phyloP scores from a whole-genome alignment of 2,329 filamentous ascomycete genomes.

The Diaporthe longicolla region DNA sequence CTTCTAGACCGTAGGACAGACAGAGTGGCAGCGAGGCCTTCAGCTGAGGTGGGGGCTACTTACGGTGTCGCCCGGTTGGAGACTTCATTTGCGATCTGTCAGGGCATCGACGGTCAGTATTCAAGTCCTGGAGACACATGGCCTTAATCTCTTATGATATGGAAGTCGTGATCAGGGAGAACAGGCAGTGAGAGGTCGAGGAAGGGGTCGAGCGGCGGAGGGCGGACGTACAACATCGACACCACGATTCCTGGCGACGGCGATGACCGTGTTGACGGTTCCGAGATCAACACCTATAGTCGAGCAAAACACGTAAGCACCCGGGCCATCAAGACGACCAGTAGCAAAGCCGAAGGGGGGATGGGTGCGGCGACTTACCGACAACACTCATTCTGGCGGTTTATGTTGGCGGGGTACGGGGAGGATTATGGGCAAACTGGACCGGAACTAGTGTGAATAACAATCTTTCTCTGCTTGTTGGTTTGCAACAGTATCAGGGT shows the following conservation, averaged over 20 bases:
- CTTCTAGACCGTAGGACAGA: conserved; percentile 20
- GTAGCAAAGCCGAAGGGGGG: not conserved
- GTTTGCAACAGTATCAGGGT: not conserved
- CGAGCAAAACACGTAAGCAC: conserved; percentile 41
- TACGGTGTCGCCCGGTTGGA: conserved; percentile 98
- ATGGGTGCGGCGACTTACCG: conserved; percentile 56
- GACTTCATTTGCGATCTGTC: conserved; percentile 97
- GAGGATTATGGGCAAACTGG: conserved; percentile 42
- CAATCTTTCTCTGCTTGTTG: not conserved
- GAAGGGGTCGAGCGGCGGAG: conserved; percentile 40
- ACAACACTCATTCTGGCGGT: conserved; percentile 68
- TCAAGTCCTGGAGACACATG: conserved; percentile 37
- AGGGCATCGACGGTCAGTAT: conserved; percentile 43
- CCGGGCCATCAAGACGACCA: conserved; percentile 26
- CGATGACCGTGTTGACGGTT: conserved; percentile 96
- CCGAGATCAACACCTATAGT: conserved; percentile 88
- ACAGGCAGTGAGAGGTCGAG: not conserved
- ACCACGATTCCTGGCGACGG: conserved; percentile 97
- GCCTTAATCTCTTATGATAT: not conserved
- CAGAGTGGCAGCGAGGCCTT: conserved; percentile 29
- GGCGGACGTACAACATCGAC: conserved; percentile 92
- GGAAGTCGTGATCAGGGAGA: not conserved
- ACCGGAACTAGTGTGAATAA: conserved; percentile 29
- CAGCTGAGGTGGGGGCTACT: conserved; percentile 58
- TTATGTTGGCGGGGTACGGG: conserved; percentile 42